phyloP scores from a whole-genome alignment of 305 asterid species.

The Fraxinus sp. region DNA sequence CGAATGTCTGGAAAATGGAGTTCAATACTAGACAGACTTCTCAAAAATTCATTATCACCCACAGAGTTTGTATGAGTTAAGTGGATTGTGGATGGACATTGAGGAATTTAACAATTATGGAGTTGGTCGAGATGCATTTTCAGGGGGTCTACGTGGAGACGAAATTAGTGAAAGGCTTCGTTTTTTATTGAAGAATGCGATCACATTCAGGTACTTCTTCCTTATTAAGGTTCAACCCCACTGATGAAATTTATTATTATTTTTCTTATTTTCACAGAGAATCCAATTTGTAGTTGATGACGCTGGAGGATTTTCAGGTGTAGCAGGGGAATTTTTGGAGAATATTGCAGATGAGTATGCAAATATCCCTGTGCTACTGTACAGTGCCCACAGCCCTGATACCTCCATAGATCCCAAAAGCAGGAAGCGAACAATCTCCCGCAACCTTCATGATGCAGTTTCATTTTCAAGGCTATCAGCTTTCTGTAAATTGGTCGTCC shows the following conservation, averaged over 20 bases:
- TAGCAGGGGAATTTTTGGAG: conserved; percentile 77
- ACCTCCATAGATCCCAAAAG: conserved; percentile 36
- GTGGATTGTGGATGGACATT: conserved; percentile 62
- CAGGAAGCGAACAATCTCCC: conserved; percentile 50
- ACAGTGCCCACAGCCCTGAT: conserved; percentile 55
- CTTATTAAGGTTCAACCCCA: background rate
- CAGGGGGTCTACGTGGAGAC: conserved; percentile 55
- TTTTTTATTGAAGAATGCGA: conserved; percentile 92
- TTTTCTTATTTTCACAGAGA: conserved; percentile 46
- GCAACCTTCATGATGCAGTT: conserved; percentile 77
- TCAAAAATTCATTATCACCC: conserved; percentile 93
- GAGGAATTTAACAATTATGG: conserved; percentile 67
- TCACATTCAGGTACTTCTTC: conserved; percentile 67
- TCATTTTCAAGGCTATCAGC: conserved; percentile 73
- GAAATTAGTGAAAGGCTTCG: conserved; percentile 85
- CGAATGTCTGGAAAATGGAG: conserved; percentile 66
- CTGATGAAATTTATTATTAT: conserved; percentile 5
- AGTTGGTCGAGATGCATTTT: conserved; percentile 67
- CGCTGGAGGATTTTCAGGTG: conserved; percentile 87
- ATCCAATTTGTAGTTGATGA: conserved; percentile 81
- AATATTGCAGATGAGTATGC: conserved; percentile 85
- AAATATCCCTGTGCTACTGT: conserved; percentile 72
- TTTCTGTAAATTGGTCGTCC: conserved; percentile 75
- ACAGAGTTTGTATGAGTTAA: conserved; percentile 75
- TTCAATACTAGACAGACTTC: conserved; percentile 89